A percentile compares a stretch with the other conserved stretches of the same genome.
phyloP scores from a whole-genome alignment of 164 flowering plant species.

The Stephania cephalantha region DNA sequence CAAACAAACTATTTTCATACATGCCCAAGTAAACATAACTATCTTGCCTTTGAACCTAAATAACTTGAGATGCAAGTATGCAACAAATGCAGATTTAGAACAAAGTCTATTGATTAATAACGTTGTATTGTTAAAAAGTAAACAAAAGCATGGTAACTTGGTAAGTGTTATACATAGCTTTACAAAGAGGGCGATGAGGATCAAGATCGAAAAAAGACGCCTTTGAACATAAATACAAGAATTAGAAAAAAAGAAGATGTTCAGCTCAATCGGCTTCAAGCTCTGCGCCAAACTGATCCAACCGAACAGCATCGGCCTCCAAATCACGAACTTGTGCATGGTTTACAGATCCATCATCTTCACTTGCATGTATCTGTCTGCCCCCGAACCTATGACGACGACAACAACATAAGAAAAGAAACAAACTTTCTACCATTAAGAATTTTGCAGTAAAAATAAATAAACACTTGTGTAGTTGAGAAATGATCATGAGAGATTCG shows the following conservation, averaged over 20 bases:
- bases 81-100: too few species aligned
- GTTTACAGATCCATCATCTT: conserved; percentile 82
- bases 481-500: too few species aligned
- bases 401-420: neutral
- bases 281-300: conserved; percentile 86
- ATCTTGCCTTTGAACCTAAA: too few species aligned
- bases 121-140: too few species aligned
- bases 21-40: too few species aligned
- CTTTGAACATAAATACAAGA: neutral
- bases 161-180: neutral
- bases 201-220: neutral
- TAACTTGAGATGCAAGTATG: too few species aligned
- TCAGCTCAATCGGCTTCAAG: conserved; percentile 58
- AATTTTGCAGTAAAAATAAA: neutral
- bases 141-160: too few species aligned
- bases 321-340: conserved; percentile 70
- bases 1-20: too few species aligned
- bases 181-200: neutral
- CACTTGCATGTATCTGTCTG: conserved; percentile 69
- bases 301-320: conserved; percentile 54
- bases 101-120: too few species aligned
- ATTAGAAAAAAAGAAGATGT: too few species aligned
- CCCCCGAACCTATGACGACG: conserved; percentile 68
- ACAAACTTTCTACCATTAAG: neutral
- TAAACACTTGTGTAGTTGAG: too few species aligned